Evolutionary conservation across 768 basidiomycete species (phyloP).

Genomic region (Xerocomellus chrysenteron): DNA sequence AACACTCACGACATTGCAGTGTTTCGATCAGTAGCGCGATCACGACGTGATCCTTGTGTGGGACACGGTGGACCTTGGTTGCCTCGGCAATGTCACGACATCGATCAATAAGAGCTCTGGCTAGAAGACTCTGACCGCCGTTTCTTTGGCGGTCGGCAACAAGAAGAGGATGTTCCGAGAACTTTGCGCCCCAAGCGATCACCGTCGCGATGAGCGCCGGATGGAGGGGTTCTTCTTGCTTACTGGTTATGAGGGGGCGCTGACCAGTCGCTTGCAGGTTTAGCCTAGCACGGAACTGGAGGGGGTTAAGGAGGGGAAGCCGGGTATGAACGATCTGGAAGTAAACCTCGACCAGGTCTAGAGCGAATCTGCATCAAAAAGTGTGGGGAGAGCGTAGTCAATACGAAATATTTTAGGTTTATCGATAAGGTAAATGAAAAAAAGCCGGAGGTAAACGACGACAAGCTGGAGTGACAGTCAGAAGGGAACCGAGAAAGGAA

Average conservation of each 20-base stretch:
- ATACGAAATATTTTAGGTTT: constrained; percentile 7
- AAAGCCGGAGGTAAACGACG: constrained; percentile 4
- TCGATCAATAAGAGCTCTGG: constrained; percentile 74
- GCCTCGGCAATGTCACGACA: constrained; percentile 86
- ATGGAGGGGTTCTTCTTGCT: constrained; percentile 50
- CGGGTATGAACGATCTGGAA: constrained; percentile 92
- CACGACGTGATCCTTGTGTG: constrained; percentile 78
- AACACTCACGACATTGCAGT: constrained; percentile 78
- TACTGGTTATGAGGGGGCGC: constrained; percentile 20
- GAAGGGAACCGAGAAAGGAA: constrained; percentile 22
- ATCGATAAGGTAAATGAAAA: constrained; percentile 33
- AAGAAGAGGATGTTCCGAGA: constrained; percentile 87
- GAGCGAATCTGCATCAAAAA: constrained; percentile 64
- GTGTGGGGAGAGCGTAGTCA: constrained; percentile 12
- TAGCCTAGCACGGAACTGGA: constrained; percentile 74
- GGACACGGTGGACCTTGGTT: constrained; percentile 80
- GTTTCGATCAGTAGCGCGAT: constrained; percentile 81
- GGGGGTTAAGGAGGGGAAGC: constrained; percentile 82
- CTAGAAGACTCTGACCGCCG: constrained; percentile 71
- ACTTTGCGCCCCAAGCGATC: constrained; percentile 90
- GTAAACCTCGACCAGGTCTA: constrained; percentile 92
- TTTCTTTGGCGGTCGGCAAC: constrained; percentile 72
- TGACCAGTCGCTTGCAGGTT: constrained; percentile 37
- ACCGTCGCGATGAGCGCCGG: constrained; percentile 83
- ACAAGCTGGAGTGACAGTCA: constrained; percentile 17